Percentiles rank a stretch among this genome's conserved stretches.
These are phyloP conservation scores for Pulveroboletus sp. DNA, from an alignment of 768 basidiomycete genomes.

Conservation along the genomic window DNA sequence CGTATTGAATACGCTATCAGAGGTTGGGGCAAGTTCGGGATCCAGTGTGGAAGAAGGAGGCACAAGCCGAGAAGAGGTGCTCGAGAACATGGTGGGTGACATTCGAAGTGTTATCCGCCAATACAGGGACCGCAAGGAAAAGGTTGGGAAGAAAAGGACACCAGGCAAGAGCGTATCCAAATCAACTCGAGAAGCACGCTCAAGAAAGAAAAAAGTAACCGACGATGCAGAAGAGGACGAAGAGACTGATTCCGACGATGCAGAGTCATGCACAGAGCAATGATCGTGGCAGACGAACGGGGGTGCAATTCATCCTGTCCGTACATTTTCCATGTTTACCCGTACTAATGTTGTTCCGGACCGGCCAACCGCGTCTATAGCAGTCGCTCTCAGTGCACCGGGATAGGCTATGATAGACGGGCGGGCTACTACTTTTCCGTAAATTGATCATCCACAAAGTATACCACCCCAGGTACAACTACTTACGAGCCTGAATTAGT, in stretches of 20 bases:
- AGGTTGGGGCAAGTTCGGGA: background rate
- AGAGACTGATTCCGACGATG: slow-evolving; percentile 1
- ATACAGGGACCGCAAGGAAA: slow-evolving; percentile 11
- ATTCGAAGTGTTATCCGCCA: slow-evolving; percentile 14
- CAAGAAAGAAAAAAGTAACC: slow-evolving; percentile 5
- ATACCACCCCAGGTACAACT: too few species aligned
- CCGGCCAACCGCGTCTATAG: background rate
- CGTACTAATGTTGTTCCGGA: background rate
- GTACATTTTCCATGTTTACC: background rate
- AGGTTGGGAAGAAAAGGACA: background rate
- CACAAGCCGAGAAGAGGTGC: background rate
- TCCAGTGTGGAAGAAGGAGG: background rate
- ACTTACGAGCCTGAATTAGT: too few species aligned
- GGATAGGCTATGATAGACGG: too few species aligned
- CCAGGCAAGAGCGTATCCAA: background rate
- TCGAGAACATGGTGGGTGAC: slow-evolving; percentile 10
- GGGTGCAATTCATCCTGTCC: background rate
- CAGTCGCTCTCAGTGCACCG: too few species aligned
- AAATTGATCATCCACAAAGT: too few species aligned
- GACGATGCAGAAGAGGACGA: slow-evolving; percentile 10
- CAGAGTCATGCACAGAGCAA: background rate
- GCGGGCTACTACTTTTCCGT: too few species aligned
- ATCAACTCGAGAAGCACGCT: background rate
- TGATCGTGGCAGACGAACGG: background rate
- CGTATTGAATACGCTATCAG: slow-evolving; percentile 48